Evolutionary conservation across 1,139 yeast genomes (phyloP).

Genomic region (Yamadazyma pseudoaaseri): DNA sequence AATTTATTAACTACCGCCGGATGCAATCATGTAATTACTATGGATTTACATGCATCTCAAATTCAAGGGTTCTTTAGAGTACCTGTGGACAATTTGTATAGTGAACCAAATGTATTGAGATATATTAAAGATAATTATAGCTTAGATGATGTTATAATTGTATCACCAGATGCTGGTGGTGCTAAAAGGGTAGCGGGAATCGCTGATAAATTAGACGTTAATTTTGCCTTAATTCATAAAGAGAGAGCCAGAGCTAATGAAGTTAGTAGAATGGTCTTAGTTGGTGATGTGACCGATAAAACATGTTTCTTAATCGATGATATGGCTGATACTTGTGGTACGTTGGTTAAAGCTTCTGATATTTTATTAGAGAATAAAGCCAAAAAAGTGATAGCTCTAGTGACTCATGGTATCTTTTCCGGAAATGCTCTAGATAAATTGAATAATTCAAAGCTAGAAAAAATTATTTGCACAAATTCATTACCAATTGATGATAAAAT

Average conservation of each 20-base stretch:
- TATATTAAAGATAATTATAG: constrained; percentile 76
- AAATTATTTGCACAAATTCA: constrained; percentile 90
- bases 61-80: constrained; percentile 96
- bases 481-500: constrained; percentile 86
- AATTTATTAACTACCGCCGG: constrained; percentile 95
- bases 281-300: constrained; percentile 89
- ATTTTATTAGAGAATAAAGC: constrained; percentile 81
- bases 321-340: constrained; percentile 99
- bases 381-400: constrained; percentile 84
- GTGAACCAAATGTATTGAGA: constrained; percentile 91
- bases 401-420: constrained; percentile 91
- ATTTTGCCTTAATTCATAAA: constrained; percentile 94
- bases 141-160: constrained; percentile 71
- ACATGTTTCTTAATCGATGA: constrained; percentile 92
- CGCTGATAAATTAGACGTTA: constrained; percentile 88
- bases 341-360: constrained; percentile 94
- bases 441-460: constrained; percentile 72
- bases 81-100: constrained; percentile 94
- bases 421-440: constrained; percentile 86
- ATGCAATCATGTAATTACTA: constrained; percentile 93
- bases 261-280: constrained; percentile 91
- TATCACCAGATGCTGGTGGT: constrained; percentile 99
- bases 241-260: constrained; percentile 96
- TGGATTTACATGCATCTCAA: constrained; percentile 97
- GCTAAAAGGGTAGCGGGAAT: constrained; percentile 97